Evolutionary conservation across 2,329 filamentous ascomycete species (phyloP), one percentile per base, ranked within the genome.

Genomic region (Alternaria longipes): DNA sequence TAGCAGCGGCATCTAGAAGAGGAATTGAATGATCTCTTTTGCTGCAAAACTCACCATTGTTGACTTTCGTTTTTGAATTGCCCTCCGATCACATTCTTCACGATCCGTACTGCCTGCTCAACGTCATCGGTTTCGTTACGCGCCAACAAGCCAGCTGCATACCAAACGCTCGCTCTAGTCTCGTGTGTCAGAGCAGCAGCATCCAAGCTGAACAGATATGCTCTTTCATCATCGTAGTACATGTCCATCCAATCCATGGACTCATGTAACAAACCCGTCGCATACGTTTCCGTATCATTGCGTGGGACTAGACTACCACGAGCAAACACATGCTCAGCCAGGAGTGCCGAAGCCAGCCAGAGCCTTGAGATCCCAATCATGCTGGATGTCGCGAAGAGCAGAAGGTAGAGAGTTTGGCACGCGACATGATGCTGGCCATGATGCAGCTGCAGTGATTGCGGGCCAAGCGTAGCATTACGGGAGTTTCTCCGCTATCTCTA

Each of bases 141-240:
- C 14, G 85, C 85, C 22, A 89, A 73, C 4, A 89, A 78, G 0
- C 87, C 87, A 5, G 85, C 79, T 0, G 85, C 85, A 71, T 89
- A 89, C 86, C 87, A 89, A 0, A 81, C 81, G 0, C 85, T 86
- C 44, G 81, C 83, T 54, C 86, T 81, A 0, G 86, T 89, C 45
- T 87, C 85, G 60, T 89, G 86, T 3, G 82, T 79, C 7, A 87
- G 76, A 0, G 85, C 84, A 8, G 79, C 71, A 3, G 79, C 76
- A 58, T 80, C 76, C 40, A 85, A 81, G 45, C 84, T 80, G 70
- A 86, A 86, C 16, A 88, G 73, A 59, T 88, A 88, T 0, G 83
- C 84, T 6, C 81, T 81, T 2, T 75, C 73, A 2, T 77, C 55
- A 62, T 89, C 87, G 66, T 87, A 89, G 56, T 82, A 84, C 2